These are phyloP conservation scores for Bombardia bombarda DNA, from an alignment of 495 filamentous ascomycete genomes.

Conservation along the genomic window DNA sequence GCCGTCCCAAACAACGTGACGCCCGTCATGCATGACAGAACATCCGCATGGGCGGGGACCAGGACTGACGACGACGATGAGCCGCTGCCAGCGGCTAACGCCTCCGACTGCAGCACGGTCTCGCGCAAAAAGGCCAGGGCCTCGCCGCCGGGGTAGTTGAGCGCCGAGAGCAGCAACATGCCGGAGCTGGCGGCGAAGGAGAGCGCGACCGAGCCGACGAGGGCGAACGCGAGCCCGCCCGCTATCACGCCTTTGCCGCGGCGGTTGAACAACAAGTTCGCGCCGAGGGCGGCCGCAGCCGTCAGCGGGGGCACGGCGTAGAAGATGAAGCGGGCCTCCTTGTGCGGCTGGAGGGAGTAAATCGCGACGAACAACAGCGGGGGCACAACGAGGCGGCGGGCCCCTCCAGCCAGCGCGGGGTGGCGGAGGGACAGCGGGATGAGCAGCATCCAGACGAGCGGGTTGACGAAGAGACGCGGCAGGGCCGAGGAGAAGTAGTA, in stretches of 20 bases:
- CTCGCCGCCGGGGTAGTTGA: constrained; percentile 84
- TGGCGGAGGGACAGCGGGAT: constrained; percentile 57
- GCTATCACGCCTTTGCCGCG: constrained; percentile 29
- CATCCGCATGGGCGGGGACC: constrained; percentile 65
- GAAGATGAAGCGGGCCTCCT: constrained; percentile 93
- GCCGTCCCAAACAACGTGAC: constrained; percentile 69
- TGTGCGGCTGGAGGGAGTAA: constrained; percentile 85
- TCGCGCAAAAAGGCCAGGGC: constrained; percentile 51
- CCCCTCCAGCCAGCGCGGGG: constrained; percentile 31
- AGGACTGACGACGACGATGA: constrained; percentile 11
- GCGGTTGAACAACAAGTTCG: constrained; percentile 64
- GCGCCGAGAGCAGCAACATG: constrained; percentile 63
- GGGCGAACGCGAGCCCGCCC: constrained; percentile 42
- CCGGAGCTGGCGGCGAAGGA: constrained; percentile 51
- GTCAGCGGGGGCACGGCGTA: constrained; percentile 80
- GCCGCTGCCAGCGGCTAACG: constrained; percentile 15
- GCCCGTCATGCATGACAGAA: constrained; percentile 87
- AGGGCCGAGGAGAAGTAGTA: constrained; percentile 79
- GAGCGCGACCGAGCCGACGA: constrained; percentile 50
- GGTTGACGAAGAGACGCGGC: constrained; percentile 78
- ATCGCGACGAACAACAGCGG: constrained; percentile 62
- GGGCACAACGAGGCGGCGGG: constrained; percentile 53
- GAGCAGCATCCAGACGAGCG: constrained; percentile 50
- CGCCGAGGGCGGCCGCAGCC: constrained; percentile 64
- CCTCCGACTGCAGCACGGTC: constrained; percentile 27